Percentiles rank a stretch among this genome's conserved stretches.
phyloP scores from a whole-genome alignment of 2,329 filamentous ascomycete species.

The Ilyonectria robusta region DNA sequence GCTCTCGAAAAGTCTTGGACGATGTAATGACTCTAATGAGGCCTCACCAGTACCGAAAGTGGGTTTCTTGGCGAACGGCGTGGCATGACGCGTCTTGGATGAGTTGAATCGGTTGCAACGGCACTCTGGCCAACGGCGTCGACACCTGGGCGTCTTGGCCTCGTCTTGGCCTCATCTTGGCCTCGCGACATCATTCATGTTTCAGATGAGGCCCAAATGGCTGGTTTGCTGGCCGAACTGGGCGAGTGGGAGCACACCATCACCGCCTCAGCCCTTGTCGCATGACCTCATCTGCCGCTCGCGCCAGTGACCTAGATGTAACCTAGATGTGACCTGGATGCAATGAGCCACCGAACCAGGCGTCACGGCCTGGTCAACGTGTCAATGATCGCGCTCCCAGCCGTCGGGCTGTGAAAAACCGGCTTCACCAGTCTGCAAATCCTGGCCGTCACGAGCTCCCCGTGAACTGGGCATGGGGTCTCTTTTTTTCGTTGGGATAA shows the following conservation, averaged over 20 bases:
- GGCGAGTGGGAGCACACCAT: constrained; percentile 26
- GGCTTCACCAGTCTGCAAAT: constrained; percentile 32
- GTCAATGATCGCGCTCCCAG: constrained; percentile 18
- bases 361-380: constrained; percentile 15
- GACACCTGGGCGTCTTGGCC: constrained; percentile 12
- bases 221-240: constrained; percentile 28
- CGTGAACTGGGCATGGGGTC: constrained; percentile 7
- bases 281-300: constrained; percentile 44
- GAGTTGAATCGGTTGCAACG: constrained; percentile 9
- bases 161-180: constrained; percentile 8
- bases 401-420: constrained; percentile 35
- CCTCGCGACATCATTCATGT: constrained; percentile 42
- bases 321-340: constrained; percentile 18
- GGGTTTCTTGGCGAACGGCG: constrained; percentile 25
- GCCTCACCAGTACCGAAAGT: constrained; percentile 7
- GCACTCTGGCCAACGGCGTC: not conserved
- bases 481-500: constrained; percentile 32
- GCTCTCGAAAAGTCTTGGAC: not conserved
- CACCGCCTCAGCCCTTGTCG: constrained; percentile 32
- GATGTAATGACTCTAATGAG: not conserved
- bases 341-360: constrained; percentile 8
- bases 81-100: constrained; percentile 20
- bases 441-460: constrained; percentile 32
- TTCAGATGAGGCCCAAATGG: constrained; percentile 34
- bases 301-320: constrained; percentile 28